Percentiles rank a stretch among this genome's conserved stretches.
Evolutionary conservation across 2,329 filamentous ascomycete genomes (phyloP).

Genomic region (Penicillium sp.): DNA sequence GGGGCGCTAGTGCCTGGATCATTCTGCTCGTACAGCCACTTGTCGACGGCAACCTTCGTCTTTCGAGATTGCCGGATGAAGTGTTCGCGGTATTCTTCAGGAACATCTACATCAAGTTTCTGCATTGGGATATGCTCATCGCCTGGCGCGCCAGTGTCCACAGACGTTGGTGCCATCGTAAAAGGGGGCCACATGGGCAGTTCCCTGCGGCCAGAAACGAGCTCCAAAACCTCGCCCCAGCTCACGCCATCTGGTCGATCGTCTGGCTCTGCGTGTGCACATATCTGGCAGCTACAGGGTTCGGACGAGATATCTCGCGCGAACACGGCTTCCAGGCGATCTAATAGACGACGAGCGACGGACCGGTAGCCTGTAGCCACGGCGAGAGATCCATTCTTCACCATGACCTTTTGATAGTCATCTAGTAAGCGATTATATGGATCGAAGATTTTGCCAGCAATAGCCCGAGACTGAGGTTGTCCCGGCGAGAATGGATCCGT

Average conservation of each 20-base stretch:
- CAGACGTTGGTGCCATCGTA: slow-evolving; percentile 61
- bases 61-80: slow-evolving; percentile 91
- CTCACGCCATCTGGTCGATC: slow-evolving; percentile 66
- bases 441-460: slow-evolving; percentile 73
- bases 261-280: slow-evolving; percentile 61
- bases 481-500: slow-evolving; percentile 57
- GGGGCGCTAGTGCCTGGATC: slow-evolving; percentile 72
- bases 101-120: slow-evolving; percentile 90
- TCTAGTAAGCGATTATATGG: slow-evolving; percentile 81
- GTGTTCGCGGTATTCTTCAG: slow-evolving; percentile 88
- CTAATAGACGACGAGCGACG: slow-evolving; percentile 83
- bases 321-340: slow-evolving; percentile 91
- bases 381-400: slow-evolving; percentile 82
- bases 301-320: slow-evolving; percentile 85
- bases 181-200: slow-evolving; percentile 89
- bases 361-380: slow-evolving; percentile 95
- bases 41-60: slow-evolving; percentile 85
- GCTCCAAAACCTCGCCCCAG: slow-evolving; percentile 94
- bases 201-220: slow-evolving; percentile 83
- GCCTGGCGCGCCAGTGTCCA: slow-evolving; percentile 56
- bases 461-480: slow-evolving; percentile 62
- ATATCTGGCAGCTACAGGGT: slow-evolving; percentile 84
- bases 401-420: slow-evolving; percentile 78
- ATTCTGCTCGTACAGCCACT: slow-evolving; percentile 79
- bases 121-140: slow-evolving; percentile 60